phyloP scores from a whole-genome alignment of 2,329 filamentous ascomycete species.

The Shiraia bambusicola region DNA sequence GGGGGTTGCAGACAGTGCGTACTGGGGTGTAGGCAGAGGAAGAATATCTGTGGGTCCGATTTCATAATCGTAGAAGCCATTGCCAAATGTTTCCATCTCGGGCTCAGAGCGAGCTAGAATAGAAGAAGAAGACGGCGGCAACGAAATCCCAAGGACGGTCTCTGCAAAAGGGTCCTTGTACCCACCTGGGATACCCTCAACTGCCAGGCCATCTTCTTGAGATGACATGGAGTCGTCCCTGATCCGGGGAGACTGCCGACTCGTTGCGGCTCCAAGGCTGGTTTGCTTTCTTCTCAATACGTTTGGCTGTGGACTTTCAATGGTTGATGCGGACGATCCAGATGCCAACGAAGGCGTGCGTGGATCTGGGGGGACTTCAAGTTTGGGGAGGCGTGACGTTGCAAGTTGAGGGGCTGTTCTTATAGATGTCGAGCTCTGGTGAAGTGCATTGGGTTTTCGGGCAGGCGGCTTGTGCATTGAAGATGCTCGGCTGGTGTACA shows the following conservation, averaged over 20 bases:
- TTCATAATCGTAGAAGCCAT: constrained; percentile 42
- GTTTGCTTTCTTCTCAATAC: constrained; percentile 50
- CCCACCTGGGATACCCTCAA: constrained; percentile 32
- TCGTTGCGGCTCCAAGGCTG: constrained; percentile 39
- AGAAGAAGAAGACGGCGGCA: constrained; percentile 41
- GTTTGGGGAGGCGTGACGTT: constrained; percentile 39
- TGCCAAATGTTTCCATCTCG: constrained; percentile 28
- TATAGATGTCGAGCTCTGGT: constrained; percentile 20
- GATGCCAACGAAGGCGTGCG: constrained; percentile 53
- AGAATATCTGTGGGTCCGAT: constrained; percentile 64
- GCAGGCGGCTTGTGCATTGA: constrained; percentile 22
- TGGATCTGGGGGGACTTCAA: constrained; percentile 37
- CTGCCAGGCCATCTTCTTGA: constrained; percentile 31
- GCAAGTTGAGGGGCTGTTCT: constrained; percentile 27
- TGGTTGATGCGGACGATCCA: constrained; percentile 50
- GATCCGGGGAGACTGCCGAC: constrained; percentile 33
- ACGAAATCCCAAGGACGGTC: constrained; percentile 47
- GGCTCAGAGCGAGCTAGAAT: constrained; percentile 29
- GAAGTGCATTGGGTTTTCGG: constrained; percentile 23
- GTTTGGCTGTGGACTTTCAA: constrained; percentile 49
- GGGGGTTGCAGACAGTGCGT: constrained; percentile 68
- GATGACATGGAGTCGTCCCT: constrained; percentile 39
- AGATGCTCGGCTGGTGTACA: constrained; percentile 14
- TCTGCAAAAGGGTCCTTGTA: constrained; percentile 46
- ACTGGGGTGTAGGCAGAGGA: constrained; percentile 67